Evolutionary conservation across 148 eudicot genomes (phyloP).

Genomic region (Vaccinium vitisidaea): DNA sequence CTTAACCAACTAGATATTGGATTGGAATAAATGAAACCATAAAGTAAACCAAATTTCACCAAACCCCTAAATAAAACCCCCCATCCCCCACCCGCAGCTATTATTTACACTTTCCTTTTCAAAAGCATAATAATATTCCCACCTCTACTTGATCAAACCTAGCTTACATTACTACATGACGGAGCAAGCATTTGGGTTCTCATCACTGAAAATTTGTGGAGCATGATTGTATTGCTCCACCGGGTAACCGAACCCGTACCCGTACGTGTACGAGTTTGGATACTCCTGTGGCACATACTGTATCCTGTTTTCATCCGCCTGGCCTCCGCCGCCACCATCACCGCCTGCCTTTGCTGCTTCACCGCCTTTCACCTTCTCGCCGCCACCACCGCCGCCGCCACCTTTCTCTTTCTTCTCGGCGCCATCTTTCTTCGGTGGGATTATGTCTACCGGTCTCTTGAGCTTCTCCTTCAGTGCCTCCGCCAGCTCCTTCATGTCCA

Average conservation of each 20-base stretch:
- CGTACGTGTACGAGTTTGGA: neutral
- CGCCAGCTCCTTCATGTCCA: slow-evolving; percentile 54
- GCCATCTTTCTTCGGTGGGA: slow-evolving; percentile 55
- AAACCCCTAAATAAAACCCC: neutral
- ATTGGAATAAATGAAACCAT: slow-evolving; percentile 1
- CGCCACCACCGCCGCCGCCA: neutral
- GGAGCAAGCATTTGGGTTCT: slow-evolving; percentile 32
- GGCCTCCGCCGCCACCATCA: slow-evolving; percentile 5
- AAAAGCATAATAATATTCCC: neutral
- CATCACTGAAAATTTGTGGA: slow-evolving; percentile 25
- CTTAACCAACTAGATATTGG: slow-evolving; percentile 7
- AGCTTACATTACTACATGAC: slow-evolving; percentile 16
- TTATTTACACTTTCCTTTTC: neutral
- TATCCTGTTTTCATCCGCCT: slow-evolving; percentile 19
- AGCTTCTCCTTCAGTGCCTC: slow-evolving; percentile 43
- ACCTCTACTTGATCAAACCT: neutral
- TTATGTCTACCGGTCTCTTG: slow-evolving; percentile 50
- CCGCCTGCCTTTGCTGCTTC: slow-evolving; percentile 7
- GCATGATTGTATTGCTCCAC: neutral
- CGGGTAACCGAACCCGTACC: slow-evolving; percentile 8
- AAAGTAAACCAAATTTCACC: neutral
- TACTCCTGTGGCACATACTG: neutral
- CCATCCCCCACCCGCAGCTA: neutral
- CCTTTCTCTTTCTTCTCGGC: slow-evolving; percentile 27
- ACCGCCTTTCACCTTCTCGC: slow-evolving; percentile 8